These are phyloP conservation scores for Sutorius eximius DNA, from an alignment of 1,284 basidiomycete genomes.

Conservation along the genomic window DNA sequence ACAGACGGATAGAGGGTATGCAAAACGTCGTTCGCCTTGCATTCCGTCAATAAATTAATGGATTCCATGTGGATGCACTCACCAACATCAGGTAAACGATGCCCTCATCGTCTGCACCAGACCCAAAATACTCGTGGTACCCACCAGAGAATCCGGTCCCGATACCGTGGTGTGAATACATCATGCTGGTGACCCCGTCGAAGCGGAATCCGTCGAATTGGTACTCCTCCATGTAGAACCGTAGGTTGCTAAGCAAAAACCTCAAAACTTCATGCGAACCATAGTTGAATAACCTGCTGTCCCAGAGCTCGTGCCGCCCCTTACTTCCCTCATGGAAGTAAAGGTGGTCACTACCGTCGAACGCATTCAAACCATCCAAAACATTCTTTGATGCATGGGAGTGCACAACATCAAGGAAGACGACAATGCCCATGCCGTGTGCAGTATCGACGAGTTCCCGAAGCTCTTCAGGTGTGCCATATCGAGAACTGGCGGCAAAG, in stretches of 20 bases:
- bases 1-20: conserved; percentile 78
- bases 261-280: conserved; percentile 91
- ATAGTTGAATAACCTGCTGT: conserved; percentile 96
- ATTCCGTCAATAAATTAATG: conserved; percentile 9
- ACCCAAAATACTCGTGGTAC: conserved; percentile 97
- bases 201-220: conserved; percentile 97
- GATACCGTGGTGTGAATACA: conserved; percentile 97
- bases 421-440: conserved; percentile 89
- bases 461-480: conserved; percentile 92
- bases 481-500: conserved; percentile 96
- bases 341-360: conserved; percentile 94
- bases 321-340: conserved; percentile 95
- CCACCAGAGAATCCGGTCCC: conserved; percentile 96
- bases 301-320: conserved; percentile 96
- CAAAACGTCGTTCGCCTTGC: conserved; percentile 91
- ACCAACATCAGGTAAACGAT: conserved; percentile 97
- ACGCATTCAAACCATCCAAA: conserved; percentile 91
- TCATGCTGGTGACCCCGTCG: conserved; percentile 98
- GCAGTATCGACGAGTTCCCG: conserved; percentile 95
- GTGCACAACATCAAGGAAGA: conserved; percentile 95
- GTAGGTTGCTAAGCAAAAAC: conserved; percentile 92
- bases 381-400: conserved; percentile 99
- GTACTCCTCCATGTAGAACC: conserved; percentile 95
- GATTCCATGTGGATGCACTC: conserved; percentile 34
- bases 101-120: conserved; percentile 81